Conservation (phyloP, 768 basidiomycete genomes). For the Agaricus blazei region DNA sequence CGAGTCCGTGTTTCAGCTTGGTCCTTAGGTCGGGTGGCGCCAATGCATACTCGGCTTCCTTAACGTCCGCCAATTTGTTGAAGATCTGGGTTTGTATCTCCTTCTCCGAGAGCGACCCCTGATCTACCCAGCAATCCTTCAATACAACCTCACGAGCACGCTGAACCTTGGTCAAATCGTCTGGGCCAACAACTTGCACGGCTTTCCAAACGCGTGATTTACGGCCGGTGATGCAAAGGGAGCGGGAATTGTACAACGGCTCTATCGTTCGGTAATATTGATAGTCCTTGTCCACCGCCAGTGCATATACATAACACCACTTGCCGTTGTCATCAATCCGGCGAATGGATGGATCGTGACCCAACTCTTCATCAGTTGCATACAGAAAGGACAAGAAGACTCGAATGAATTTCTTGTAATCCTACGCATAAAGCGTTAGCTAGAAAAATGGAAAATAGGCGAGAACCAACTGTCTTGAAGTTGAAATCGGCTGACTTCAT, state of each 20-base stretch:
- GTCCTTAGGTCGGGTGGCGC: neutral
- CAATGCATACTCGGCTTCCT: neutral
- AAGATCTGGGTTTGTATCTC: constrained; percentile 14
- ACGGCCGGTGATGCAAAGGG: constrained; percentile 8
- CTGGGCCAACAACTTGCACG: neutral
- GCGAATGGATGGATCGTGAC: constrained; percentile 2
- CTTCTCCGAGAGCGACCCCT: constrained; percentile 5
- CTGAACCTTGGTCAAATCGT: neutral
- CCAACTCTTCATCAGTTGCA: constrained; percentile 1
- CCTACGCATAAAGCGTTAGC: neutral
- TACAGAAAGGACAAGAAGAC: constrained; percentile 7
- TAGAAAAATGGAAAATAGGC: neutral
- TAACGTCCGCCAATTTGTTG: neutral
- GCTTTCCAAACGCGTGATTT: constrained; percentile 14
- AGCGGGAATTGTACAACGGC: neutral
- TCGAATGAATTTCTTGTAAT: neutral
- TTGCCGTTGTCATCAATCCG: neutral
- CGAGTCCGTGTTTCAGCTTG: neutral
- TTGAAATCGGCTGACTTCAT: constrained; percentile 2
- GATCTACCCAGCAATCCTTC: neutral
- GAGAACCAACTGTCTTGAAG: neutral
- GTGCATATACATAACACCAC: neutral
- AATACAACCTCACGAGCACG: neutral
- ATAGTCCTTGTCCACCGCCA: neutral
- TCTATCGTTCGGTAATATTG: neutral